Base-by-base conservation (phyloP, 805 yeast genomes). In the Nakazawaea anatomiae region DNA sequence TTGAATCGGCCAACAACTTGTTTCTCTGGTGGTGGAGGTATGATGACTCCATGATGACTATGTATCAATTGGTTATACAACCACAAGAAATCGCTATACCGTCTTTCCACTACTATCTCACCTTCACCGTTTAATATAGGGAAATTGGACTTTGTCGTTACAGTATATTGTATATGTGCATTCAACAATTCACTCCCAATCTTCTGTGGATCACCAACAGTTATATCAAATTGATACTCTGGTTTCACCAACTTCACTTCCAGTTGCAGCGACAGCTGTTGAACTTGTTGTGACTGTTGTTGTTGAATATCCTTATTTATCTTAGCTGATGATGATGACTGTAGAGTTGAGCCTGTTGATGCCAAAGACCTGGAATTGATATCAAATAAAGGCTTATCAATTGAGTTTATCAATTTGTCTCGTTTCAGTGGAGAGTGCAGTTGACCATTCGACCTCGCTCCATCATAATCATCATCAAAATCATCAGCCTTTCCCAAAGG, bases 1-100 rank as follows among this genome's bases (percentile, higher is more conserved):
- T 89, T 89, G 67, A 94, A 90, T 55, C 97, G 77, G 4, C 98
- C 97, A 50, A 91, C 85, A 6, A 87, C 86, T 55, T 95, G 96
- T 65, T 94, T 96, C 53, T 88, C 96, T 0, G 97, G 91, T 4
- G 98, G 97, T 1, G 98, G 96, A 1, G 99, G 98, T 28, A 94
- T 83, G 38, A 94, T 83, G 52, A 77, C 75, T 0, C 99, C 99
- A 36, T 96, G 96, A 62, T 94, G 90, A 58, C 85, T 88, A 60
- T 80, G 79, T 60, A 87, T 87, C 29, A 94, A 71, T 58, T 91
- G 96, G 57, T 88, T 89, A 65, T 90, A 92, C 10, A 94, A 73
- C 98, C 98, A 92, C 54, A 96, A 72, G 67, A 94, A 92, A 66
- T 94, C 99, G 48, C 84, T 80, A 66, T 92, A 94, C 57, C 99